Evolutionary conservation across 139 green algal genomes (phyloP), one percentile per base, ranked within the genome.

Genomic region (Micromonas commoda): DNA sequence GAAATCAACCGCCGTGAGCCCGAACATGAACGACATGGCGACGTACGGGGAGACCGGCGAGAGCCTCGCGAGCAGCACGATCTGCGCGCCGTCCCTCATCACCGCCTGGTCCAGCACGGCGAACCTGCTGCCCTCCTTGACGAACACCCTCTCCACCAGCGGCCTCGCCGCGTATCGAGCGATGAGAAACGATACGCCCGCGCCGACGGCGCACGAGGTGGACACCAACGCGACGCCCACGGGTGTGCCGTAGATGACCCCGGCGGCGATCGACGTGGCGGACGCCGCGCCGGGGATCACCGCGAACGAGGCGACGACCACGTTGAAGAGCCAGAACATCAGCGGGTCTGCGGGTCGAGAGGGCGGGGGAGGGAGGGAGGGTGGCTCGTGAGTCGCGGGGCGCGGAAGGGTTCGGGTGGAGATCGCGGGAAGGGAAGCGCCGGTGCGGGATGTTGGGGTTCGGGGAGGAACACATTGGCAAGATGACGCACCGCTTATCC

Each of bases 11-110:
- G 71, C 35, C 20, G 71, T 78, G 26, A 78, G 61, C 2, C 71
- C 71, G 24, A 78, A 68, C 31, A 78, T 39, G 20, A 69, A 78
- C 16, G 23, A 51, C 29, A 34, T 23, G 31, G 28, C 71, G 32
- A 37, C 52, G 53, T 51, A 78, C 31, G 71, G 71, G 29, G 54
- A 70, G 24, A 78, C 45, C 31, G 71, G 71, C 4, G 71, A 78
- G 19, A 78, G 71, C 19, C 71, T 51, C 28, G 52, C 31, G 4
- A 78, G 52, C 32, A 78, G 33, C 19, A 78, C 71, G 20, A 78
- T 78, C n/a, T 68, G 71, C 51, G 29, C 23, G n/a, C 51, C 52
- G 28, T 78, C 71, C 20, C 28, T 45, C n/a, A 53, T 68, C 0
- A 78, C 71, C 2, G 71, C 71, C 33, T 68, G 33, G 53, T 78